A percentile compares a stretch with the other conserved stretches of the same genome.
phyloP scores from a whole-genome alignment of 345 rosid genomes.

The Brassica incana region DNA sequence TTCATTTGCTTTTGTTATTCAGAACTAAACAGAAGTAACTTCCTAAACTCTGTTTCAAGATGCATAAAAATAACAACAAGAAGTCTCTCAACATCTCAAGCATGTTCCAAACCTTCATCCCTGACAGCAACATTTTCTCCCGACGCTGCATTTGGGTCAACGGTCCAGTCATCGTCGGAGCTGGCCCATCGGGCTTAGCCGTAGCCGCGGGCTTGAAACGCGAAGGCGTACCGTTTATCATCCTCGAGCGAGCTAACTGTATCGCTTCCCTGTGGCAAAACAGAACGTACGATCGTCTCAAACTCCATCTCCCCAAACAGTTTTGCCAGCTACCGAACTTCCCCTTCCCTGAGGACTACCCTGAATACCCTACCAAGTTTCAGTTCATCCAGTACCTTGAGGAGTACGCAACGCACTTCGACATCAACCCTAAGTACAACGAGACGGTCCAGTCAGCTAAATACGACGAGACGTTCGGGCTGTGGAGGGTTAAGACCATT shows the following conservation, averaged over 20 bases:
- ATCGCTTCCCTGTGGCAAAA: conserved; percentile 90
- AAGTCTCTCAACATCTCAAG: conserved; percentile 44
- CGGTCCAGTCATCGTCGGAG: conserved; percentile 1
- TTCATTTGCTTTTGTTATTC: neutral
- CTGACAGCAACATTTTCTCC: conserved; percentile 40
- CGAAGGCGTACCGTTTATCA: conserved; percentile 73
- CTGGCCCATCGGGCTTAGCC: conserved; percentile 68
- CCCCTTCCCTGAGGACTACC: conserved; percentile 67
- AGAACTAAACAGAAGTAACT: neutral
- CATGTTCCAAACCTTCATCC: conserved; percentile 45
- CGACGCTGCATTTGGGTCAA: conserved; percentile 12
- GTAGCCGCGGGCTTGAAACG: conserved; percentile 63
- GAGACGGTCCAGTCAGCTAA: conserved; percentile 73
- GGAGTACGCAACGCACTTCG: conserved; percentile 60
- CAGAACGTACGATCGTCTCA: conserved; percentile 77
- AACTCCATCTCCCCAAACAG: conserved; percentile 86
- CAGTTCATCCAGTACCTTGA: conserved; percentile 78
- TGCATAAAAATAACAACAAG: conserved; percentile 32
- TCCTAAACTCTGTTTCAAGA: conserved; percentile 20
- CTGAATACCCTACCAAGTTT: conserved; percentile 74
- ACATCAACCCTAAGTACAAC: conserved; percentile 61
- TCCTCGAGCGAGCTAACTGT: conserved; percentile 75
- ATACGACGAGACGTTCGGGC: conserved; percentile 60
- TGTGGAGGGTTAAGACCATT: conserved; percentile 72
- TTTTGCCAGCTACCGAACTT: conserved; percentile 68